phyloP scores from a whole-genome alignment of 768 basidiomycete genomes.

The Amanita inopinata region DNA sequence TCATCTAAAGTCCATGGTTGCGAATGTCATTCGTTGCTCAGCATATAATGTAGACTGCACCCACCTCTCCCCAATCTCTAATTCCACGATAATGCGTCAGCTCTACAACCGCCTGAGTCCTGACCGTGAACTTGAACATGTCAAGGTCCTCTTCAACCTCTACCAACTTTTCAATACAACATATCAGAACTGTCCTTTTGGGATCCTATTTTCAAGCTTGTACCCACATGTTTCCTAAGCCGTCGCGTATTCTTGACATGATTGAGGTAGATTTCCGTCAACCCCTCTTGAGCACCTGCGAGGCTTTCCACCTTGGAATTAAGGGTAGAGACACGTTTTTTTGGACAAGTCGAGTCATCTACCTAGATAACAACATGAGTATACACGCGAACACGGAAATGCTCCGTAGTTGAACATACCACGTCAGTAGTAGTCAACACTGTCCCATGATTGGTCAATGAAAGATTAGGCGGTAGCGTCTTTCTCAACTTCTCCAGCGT shows the following conservation, averaged over 20 bases:
- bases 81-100: slow-evolving; percentile 6
- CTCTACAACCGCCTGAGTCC: slow-evolving; percentile 4
- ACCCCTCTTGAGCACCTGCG: background rate
- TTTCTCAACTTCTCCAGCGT: background rate
- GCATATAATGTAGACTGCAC: too few relatives aligned
- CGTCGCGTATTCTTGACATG: background rate
- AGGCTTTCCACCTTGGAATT: background rate
- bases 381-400: background rate
- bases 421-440: background rate
- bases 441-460: background rate
- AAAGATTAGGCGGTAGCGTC: background rate
- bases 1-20: too few relatives aligned
- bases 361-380: too few relatives aligned
- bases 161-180: too few relatives aligned
- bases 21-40: too few relatives aligned
- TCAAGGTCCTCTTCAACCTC: background rate
- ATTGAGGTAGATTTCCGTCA: background rate
- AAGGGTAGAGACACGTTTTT: background rate
- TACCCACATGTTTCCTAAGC: slow-evolving; percentile 1
- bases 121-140: background rate
- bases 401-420: background rate
- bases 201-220: too few relatives aligned
- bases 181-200: too few relatives aligned
- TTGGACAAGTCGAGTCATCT: background rate
- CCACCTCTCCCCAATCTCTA: slow-evolving; percentile 5